A percentile compares a stretch with the other conserved stretches of the same genome.
phyloP scores from a whole-genome alignment of 106 monocot species.

The Phalaenopsis aphrodite region DNA sequence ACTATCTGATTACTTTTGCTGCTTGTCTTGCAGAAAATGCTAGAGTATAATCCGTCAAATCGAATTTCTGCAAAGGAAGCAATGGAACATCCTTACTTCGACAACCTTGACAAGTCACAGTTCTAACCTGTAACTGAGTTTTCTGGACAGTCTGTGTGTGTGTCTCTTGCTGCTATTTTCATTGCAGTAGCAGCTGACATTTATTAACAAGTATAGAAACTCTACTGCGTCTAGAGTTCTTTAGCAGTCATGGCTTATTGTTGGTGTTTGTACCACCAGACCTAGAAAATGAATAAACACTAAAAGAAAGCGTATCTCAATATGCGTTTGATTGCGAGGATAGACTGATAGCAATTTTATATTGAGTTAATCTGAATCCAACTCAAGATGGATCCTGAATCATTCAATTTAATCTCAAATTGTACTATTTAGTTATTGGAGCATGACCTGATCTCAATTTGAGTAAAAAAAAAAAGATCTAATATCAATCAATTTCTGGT shows the following conservation, averaged over 20 bases:
- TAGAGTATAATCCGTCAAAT: constrained; percentile 55
- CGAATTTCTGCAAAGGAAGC: constrained; percentile 85
- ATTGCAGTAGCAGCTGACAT: not conserved
- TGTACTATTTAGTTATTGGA: no score
- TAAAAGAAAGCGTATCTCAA: no score
- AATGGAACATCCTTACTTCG: constrained; percentile 78
- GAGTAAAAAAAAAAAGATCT: no score
- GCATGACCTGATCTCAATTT: no score
- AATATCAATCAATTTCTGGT: no score
- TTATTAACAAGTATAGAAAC: not conserved
- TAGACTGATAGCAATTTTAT: no score
- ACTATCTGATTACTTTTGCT: not conserved
- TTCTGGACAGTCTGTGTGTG: not conserved
- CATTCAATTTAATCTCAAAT: no score
- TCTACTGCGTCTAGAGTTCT: not conserved
- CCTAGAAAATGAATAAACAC: no score
- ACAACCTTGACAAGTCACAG: constrained; percentile 90
- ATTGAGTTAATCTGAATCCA: no score
- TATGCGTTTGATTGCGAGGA: no score
- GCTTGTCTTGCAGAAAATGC: constrained; percentile 72
- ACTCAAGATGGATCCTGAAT: no score
- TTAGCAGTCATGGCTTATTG: not conserved
- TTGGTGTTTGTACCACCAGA: not conserved
- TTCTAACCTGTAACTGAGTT: constrained; percentile 30
- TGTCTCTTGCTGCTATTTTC: not conserved